Conservation (phyloP, 495 filamentous ascomycete genomes). For the Cercophora scortea region DNA sequence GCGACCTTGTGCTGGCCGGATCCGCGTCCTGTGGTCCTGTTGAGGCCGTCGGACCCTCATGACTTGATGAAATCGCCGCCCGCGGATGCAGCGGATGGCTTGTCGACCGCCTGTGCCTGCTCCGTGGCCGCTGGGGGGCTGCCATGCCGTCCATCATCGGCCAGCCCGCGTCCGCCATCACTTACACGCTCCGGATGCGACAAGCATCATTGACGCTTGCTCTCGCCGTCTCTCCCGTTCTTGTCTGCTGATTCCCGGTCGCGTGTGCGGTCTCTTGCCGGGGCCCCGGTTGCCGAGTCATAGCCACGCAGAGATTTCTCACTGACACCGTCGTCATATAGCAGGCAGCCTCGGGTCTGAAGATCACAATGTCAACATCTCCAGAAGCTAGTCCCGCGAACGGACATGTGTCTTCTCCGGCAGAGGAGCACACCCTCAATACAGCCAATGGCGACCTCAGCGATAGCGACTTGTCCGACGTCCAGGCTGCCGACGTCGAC, state of each 20-base stretch:
- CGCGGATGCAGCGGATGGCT: conserved; percentile 19
- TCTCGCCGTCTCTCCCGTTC: conserved; percentile 6
- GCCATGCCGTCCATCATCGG: conserved; percentile 31
- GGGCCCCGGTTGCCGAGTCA: conserved; percentile 12
- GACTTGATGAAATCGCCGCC: conserved; percentile 26
- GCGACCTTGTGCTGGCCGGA: conserved; percentile 31
- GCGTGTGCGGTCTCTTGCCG: conserved; percentile 25
- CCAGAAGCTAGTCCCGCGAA: conserved; percentile 37
- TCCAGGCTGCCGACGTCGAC: conserved; percentile 24
- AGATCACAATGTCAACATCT: conserved; percentile 42
- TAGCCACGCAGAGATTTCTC: conserved; percentile 13
- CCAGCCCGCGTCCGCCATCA: conserved; percentile 37
- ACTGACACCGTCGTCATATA: conserved; percentile 40
- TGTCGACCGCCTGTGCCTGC: conserved; percentile 8
- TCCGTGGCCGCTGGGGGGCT: conserved; percentile 13
- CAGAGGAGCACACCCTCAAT: conserved; percentile 16
- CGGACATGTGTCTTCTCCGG: conserved; percentile 28
- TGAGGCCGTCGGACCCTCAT: conserved; percentile 19
- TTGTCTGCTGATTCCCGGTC: conserved; percentile 27
- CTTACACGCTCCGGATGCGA: conserved; percentile 37
- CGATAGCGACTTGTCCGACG: conserved; percentile 42
- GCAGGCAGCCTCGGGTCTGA: conserved; percentile 32
- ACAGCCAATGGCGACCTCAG: conserved; percentile 26
- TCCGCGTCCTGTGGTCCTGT: conserved; percentile 19
- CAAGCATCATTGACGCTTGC: conserved; percentile 28